Percentiles rank a stretch among this genome's conserved stretches.
These are phyloP conservation scores for Citrus medica DNA, from an alignment of 345 rosid species.

Conservation along the genomic window DNA sequence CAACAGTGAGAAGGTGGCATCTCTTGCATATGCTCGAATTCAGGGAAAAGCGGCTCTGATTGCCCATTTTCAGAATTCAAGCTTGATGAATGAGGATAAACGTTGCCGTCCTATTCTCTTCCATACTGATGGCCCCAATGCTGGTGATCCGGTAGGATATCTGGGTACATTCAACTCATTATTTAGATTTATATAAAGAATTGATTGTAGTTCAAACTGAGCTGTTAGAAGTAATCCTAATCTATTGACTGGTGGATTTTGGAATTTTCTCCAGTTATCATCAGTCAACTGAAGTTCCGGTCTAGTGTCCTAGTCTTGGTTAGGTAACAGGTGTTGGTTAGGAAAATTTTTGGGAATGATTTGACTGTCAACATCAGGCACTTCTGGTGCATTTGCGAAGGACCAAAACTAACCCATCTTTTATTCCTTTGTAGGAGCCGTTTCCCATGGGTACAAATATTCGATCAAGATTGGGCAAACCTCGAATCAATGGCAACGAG, in stretches of 20 bases:
- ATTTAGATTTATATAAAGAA: background rate
- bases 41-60: constrained; percentile 86
- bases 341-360: background rate
- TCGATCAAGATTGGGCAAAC: constrained; percentile 69
- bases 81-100: constrained; percentile 92
- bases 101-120: constrained; percentile 90
- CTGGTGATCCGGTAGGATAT: constrained; percentile 72
- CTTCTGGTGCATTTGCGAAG: background rate
- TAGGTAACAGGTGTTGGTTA: background rate
- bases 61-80: constrained; percentile 92
- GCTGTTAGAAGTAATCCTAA: background rate
- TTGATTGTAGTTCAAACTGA: background rate
- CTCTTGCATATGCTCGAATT: constrained; percentile 83
- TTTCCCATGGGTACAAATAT: constrained; percentile 78
- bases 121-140: constrained; percentile 84
- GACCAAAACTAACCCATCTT: background rate
- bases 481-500: constrained; percentile 43
- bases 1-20: constrained; percentile 87
- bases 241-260: background rate
- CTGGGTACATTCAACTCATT: background rate
- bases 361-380: background rate
- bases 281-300: background rate
- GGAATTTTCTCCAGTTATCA: background rate
- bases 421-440: constrained; percentile 53
- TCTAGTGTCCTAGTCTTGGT: background rate